These are phyloP conservation scores for Candida railenensis DNA, from an alignment of 805 yeast species.

Conservation along the genomic window DNA sequence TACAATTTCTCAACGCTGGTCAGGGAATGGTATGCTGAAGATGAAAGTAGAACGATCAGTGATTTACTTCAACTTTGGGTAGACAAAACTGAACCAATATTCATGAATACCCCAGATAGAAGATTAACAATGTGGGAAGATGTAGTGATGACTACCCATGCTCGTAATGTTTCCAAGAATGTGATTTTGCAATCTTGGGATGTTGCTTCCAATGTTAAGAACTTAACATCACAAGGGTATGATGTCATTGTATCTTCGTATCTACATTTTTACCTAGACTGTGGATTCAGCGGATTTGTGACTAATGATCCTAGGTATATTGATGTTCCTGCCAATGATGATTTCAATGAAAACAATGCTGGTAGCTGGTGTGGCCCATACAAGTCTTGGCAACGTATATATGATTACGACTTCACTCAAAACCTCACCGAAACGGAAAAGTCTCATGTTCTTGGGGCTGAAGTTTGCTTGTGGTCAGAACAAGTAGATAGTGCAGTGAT, in stretches of 20 bases:
- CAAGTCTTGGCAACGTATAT: constrained; percentile 44
- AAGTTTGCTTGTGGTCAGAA: constrained; percentile 40
- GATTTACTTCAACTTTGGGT: constrained; percentile 32
- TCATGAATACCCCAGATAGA: constrained; percentile 18
- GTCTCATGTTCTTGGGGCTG: constrained; percentile 36
- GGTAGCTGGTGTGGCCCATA: constrained; percentile 45
- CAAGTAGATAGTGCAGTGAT: constrained; percentile 32
- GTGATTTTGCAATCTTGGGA: constrained; percentile 38
- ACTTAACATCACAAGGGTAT: constrained; percentile 32
- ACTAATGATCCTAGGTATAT: constrained; percentile 34
- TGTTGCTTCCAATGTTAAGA: constrained; percentile 17
- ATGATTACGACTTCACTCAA: constrained; percentile 31
- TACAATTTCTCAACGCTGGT: constrained; percentile 27
- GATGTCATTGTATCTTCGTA: constrained; percentile 37
- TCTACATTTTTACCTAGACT: constrained; percentile 36
- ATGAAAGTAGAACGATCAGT: constrained; percentile 19
- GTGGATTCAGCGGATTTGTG: constrained; percentile 39
- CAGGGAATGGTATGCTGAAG: constrained; percentile 26
- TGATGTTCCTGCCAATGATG: constrained; percentile 18
- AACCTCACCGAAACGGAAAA: constrained; percentile 28
- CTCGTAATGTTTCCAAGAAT: constrained; percentile 26
- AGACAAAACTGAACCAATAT: constrained; percentile 33
- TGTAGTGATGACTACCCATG: constrained; percentile 20
- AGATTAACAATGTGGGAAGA: constrained; percentile 44
- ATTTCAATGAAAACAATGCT: constrained; percentile 28